A percentile compares a stretch with the other conserved stretches of the same genome.
Evolutionary conservation across 2,329 filamentous ascomycete genomes (phyloP).

Genomic region (Trichothecium roseum): DNA sequence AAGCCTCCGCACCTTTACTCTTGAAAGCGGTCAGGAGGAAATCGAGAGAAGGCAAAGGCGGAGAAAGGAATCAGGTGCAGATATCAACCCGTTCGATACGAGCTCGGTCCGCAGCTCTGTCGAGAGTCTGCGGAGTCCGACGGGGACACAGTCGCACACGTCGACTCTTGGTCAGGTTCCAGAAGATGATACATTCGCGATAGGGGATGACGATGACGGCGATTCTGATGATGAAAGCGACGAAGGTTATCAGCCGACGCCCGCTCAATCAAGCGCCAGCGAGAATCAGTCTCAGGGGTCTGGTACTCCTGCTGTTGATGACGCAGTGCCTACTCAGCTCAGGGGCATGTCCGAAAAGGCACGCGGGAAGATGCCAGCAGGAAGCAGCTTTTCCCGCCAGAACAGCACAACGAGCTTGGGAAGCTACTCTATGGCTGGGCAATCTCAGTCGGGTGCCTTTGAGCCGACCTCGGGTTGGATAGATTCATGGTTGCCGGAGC

Average conservation of each 20-base stretch:
- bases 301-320: slow-evolving; percentile 59
- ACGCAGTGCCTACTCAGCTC: slow-evolving; percentile 71
- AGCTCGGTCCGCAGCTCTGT: slow-evolving; percentile 49
- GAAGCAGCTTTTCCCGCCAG: slow-evolving; percentile 76
- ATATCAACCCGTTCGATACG: slow-evolving; percentile 37
- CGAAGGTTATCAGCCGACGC: slow-evolving; percentile 41
- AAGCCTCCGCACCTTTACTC: slow-evolving; percentile 73
- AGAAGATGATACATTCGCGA: slow-evolving; percentile 73
- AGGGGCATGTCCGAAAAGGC: slow-evolving; percentile 97
- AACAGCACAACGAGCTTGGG: slow-evolving; percentile 78
- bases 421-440: slow-evolving; percentile 48
- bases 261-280: slow-evolving; percentile 54
- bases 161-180: slow-evolving; percentile 20
- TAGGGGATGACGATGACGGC: slow-evolving; percentile 60
- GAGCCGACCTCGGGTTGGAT: slow-evolving; percentile 78
- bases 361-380: slow-evolving; percentile 86
- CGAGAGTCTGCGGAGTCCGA: slow-evolving; percentile 58
- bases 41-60: slow-evolving; percentile 69
- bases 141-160: slow-evolving; percentile 12
- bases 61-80: slow-evolving; percentile 50
- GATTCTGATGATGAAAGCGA: slow-evolving; percentile 47
- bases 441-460: slow-evolving; percentile 52
- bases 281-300: slow-evolving; percentile 54
- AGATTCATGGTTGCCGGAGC: slow-evolving; percentile 83
- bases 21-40: slow-evolving; percentile 87